These are phyloP conservation scores for Termitomyces eurrhizus DNA, from an alignment of 768 basidiomycete species.

Conservation along the genomic window DNA sequence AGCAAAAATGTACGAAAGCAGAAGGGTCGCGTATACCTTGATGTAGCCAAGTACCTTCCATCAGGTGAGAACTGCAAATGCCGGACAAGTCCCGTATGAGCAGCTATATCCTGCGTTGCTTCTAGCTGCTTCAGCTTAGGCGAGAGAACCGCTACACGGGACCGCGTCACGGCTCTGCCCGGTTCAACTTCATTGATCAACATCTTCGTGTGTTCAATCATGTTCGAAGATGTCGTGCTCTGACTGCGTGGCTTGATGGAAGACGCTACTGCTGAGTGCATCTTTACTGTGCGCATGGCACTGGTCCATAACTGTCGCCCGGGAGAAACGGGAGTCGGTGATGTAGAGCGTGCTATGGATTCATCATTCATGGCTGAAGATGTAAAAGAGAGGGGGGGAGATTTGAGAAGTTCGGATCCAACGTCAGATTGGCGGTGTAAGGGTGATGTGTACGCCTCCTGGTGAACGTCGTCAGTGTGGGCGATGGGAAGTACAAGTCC, in stretches of 20 bases:
- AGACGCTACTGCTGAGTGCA: slow-evolving; percentile 28
- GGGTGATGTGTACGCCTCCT: slow-evolving; percentile 4
- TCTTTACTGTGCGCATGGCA: slow-evolving; percentile 38
- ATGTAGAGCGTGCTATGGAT: background rate
- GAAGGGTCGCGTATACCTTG: slow-evolving; percentile 40
- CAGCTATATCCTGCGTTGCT: slow-evolving; percentile 55
- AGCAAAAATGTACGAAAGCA: background rate
- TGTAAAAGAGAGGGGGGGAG: slow-evolving; percentile 10
- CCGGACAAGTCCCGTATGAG: slow-evolving; percentile 64
- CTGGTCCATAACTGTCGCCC: slow-evolving; percentile 43
- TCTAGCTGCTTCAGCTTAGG: slow-evolving; percentile 53
- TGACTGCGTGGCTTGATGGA: slow-evolving; percentile 26
- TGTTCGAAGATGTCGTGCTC: slow-evolving; percentile 30
- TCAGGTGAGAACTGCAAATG: slow-evolving; percentile 77
- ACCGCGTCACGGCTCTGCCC: slow-evolving; percentile 35
- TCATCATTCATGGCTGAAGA: slow-evolving; percentile 20
- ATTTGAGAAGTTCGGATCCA: slow-evolving; percentile 15
- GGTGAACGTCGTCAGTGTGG: slow-evolving; percentile 11
- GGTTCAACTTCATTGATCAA: slow-evolving; percentile 26
- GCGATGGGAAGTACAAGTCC: slow-evolving; percentile 21
- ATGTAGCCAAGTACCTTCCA: slow-evolving; percentile 70
- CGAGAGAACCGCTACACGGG: slow-evolving; percentile 52
- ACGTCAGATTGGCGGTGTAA: slow-evolving; percentile 21
- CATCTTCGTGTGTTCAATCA: slow-evolving; percentile 24
- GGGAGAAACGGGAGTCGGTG: slow-evolving; percentile 18